Conservation (phyloP, 1,139 yeast genomes). For the Spathaspora sp. region DNA sequence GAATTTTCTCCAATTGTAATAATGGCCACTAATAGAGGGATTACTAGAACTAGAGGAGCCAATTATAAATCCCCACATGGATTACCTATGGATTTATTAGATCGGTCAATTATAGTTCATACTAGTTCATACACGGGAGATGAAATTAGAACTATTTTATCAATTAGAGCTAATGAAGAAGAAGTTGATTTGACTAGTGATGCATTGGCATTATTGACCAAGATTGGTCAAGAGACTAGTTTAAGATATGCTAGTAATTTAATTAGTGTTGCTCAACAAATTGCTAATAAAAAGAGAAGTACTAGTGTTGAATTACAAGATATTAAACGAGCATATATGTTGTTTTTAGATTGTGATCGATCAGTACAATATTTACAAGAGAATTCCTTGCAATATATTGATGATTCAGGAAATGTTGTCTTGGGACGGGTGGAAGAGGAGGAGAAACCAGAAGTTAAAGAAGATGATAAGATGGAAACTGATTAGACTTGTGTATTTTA, state of each 20-base stretch:
- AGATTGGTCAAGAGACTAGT: slow-evolving; percentile 90
- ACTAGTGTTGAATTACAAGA: slow-evolving; percentile 73
- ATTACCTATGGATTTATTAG: slow-evolving; percentile 88
- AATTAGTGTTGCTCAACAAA: slow-evolving; percentile 84
- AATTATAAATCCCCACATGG: slow-evolving; percentile 96
- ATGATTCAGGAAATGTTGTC: slow-evolving; percentile 65
- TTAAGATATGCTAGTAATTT: slow-evolving; percentile 91
- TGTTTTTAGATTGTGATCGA: slow-evolving; percentile 86
- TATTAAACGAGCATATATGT: slow-evolving; percentile 80
- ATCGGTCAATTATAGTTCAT: slow-evolving; percentile 89
- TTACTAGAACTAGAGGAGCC: slow-evolving; percentile 90
- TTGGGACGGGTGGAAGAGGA: slow-evolving; percentile 32
- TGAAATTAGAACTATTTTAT: slow-evolving; percentile 81
- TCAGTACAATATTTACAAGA: slow-evolving; percentile 80
- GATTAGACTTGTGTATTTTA: slow-evolving; percentile 20
- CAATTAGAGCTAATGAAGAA: slow-evolving; percentile 94
- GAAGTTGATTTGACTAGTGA: slow-evolving; percentile 84
- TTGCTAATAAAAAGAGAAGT: slow-evolving; percentile 79
- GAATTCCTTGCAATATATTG: slow-evolving; percentile 65
- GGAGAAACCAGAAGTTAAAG: slow-evolving; percentile 7
- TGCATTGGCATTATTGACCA: slow-evolving; percentile 86
- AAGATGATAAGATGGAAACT: slow-evolving; percentile 52
- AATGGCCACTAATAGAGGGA: slow-evolving; percentile 98
- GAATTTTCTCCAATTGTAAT: slow-evolving; percentile 96
- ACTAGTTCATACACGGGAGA: slow-evolving; percentile 75